These are phyloP conservation scores for Saccharomycopsis capsularis DNA, from an alignment of 805 yeast genomes.

Conservation along the genomic window DNA sequence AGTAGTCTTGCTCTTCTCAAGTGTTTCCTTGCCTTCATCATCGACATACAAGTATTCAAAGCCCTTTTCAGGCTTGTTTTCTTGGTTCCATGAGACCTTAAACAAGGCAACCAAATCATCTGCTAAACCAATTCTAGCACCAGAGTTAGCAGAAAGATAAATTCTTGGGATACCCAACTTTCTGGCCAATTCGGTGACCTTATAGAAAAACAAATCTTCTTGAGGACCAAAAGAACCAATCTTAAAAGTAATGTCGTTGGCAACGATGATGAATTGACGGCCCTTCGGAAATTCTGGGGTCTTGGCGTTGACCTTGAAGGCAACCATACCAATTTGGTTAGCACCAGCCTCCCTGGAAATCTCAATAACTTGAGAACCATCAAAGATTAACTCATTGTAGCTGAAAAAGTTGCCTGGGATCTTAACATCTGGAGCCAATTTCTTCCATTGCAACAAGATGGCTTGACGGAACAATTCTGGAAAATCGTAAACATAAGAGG, in stretches of 20 bases:
- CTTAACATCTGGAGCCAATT: slow-evolving; percentile 45
- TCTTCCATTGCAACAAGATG: slow-evolving; percentile 76
- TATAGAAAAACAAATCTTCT: slow-evolving; percentile 87
- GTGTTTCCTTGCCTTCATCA: slow-evolving; percentile 50
- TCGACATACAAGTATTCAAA: slow-evolving; percentile 82
- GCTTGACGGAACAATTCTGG: slow-evolving; percentile 98
- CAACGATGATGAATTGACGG: slow-evolving; percentile 85
- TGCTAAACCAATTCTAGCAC: slow-evolving; percentile 98
- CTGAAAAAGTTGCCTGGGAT: slow-evolving; percentile 73
- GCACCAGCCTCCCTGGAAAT: slow-evolving; percentile 96
- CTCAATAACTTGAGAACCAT: slow-evolving; percentile 76
- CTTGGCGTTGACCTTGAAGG: slow-evolving; percentile 81
- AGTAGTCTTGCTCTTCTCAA: slow-evolving; percentile 50
- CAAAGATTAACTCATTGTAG: slow-evolving; percentile 74
- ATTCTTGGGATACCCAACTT: slow-evolving; percentile 89
- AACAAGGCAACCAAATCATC: slow-evolving; percentile 87
- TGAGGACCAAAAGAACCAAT: slow-evolving; percentile 98
- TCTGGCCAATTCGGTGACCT: slow-evolving; percentile 89
- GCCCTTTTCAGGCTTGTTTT: slow-evolving; percentile 70
- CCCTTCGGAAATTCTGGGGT: slow-evolving; percentile 98
- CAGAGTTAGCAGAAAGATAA: slow-evolving; percentile 95
- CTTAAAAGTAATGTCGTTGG: slow-evolving; percentile 95
- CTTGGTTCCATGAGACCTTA: slow-evolving; percentile 90
- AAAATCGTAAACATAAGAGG: slow-evolving; percentile 97
- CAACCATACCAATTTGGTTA: slow-evolving; percentile 95